phyloP scores from a whole-genome alignment of 192 early-diverging fungal genomes.

The Backusella parvicylindrica region DNA sequence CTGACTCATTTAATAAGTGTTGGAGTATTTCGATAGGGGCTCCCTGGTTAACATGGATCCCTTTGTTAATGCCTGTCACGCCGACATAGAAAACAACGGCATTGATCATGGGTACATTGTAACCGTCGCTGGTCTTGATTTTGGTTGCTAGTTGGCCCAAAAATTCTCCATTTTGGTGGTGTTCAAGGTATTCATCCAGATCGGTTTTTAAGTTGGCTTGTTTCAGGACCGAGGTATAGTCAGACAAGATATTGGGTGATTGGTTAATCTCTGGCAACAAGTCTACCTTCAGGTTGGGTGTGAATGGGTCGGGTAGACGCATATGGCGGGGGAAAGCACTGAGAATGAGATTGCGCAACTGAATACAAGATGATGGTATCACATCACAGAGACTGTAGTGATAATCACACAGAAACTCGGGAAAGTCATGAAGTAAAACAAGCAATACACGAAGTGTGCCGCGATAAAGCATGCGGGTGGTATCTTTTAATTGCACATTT shows the following conservation, averaged over 20 bases:
- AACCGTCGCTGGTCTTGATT: slow-evolving; percentile 44
- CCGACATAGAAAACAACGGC: slow-evolving; percentile 88
- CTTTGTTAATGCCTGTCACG: slow-evolving; percentile 67
- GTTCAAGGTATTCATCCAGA: slow-evolving; percentile 70
- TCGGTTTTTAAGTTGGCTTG: slow-evolving; percentile 63
- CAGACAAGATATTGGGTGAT: slow-evolving; percentile 83
- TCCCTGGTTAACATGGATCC: slow-evolving; percentile 52
- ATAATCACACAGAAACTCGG: slow-evolving; percentile 93
- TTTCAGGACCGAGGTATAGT: slow-evolving; percentile 65
- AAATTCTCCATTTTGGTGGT: slow-evolving; percentile 39
- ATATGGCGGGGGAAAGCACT: slow-evolving; percentile 94
- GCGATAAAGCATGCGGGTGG: slow-evolving; percentile 81
- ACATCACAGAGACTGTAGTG: slow-evolving; percentile 90
- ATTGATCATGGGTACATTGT: slow-evolving; percentile 82
- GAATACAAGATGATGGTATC: slow-evolving; percentile 88
- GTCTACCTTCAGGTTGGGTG: slow-evolving; percentile 91
- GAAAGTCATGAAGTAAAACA: slow-evolving; percentile 94
- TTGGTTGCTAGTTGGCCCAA: slow-evolving; percentile 26
- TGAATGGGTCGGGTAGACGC: slow-evolving; percentile 96
- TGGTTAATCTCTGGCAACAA: slow-evolving; percentile 85
- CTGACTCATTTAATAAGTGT: slow-evolving; percentile 68
- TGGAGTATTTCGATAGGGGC: slow-evolving; percentile 84
- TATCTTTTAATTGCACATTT: slow-evolving; percentile 65
- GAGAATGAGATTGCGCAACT: slow-evolving; percentile 94
- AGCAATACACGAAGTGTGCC: slow-evolving; percentile 88